These are phyloP conservation scores for Tilletia caries DNA, from an alignment of 1,284 basidiomycete genomes.

Conservation along the genomic window DNA sequence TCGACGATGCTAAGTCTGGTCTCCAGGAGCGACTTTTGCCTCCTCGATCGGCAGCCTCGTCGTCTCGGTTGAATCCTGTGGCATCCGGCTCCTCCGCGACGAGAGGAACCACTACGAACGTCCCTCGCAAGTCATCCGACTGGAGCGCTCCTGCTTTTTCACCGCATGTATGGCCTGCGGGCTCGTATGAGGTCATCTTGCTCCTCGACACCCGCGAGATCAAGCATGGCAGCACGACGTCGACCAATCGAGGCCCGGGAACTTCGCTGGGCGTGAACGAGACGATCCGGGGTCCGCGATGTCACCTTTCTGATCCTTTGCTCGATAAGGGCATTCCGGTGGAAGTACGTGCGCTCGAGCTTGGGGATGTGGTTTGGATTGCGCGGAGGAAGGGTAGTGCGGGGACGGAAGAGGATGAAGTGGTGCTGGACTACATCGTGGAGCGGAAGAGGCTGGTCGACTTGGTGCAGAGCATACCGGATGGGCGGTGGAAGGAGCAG, in stretches of 20 bases:
- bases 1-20: background rate
- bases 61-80: background rate
- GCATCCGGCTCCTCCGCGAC: background rate
- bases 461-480: conserved; percentile 58
- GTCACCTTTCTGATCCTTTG: conserved; percentile 31
- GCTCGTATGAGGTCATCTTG: conserved; percentile 60
- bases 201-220: conserved; percentile 61
- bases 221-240: conserved; percentile 24
- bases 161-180: conserved; percentile 56
- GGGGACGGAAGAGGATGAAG: conserved; percentile 53
- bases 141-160: conserved; percentile 42
- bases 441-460: conserved; percentile 63
- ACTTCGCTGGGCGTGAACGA: background rate
- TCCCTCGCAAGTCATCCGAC: background rate
- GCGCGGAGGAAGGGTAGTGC: conserved; percentile 55
- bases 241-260: background rate
- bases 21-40: background rate
- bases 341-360: conserved; percentile 58
- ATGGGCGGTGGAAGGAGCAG: conserved; percentile 61
- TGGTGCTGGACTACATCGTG: conserved; percentile 61
- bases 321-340: conserved; percentile 54
- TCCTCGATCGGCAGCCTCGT: background rate
- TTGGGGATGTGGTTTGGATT: conserved; percentile 63
- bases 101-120: background rate
- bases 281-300: conserved; percentile 12